Evolutionary conservation across 2,329 filamentous ascomycete genomes (phyloP), one percentile per base, ranked within the genome.

Genomic region (Trichoderma aggressivum): DNA sequence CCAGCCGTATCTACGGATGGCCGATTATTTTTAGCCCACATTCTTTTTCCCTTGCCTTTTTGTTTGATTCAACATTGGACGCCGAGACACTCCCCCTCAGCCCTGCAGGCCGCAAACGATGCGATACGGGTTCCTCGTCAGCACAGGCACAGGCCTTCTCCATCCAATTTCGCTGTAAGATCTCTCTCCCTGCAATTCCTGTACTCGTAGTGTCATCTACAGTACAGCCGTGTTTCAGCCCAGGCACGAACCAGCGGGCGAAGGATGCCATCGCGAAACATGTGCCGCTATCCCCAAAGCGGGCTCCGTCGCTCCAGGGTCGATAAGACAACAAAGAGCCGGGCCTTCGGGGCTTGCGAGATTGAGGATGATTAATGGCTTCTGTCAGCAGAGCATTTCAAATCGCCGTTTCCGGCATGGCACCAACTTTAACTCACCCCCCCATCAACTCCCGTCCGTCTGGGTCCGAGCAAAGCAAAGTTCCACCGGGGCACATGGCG

Each of bases 391-490:
- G 36, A 21, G 24, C 55, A 59, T 60, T 69, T 61, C 39, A 60
- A 69, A 69, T 69, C 56, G 65, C 56, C 56, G 65, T 56, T 53
- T 69, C 6, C 5, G 56, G 65, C 56, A 26, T 69, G 16, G 65
- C 65, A 56, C 30, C 28, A 53, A 61, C 56, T 28, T 61, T 61
- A 43, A 53, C 21, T 28, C 8, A 61, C 39, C 11, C 39, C 11
- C 55, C 50, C 53, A 43, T 16, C 47, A 28, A 24, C 53, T 47
- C 55, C 53, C 64, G 64, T 47, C 28, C 39, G 18, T 14, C 32
- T n/a, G 55, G 55, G 55, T 50, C 55, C 24, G 36, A 34, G 16
- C 8, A 43, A 16, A n/a, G 39, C 39, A 43, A 43, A 43, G 64
- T 32, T 47, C 53, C 53, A 67, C 64, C 36, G 16, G 34, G 36